Evolutionary conservation across 2,329 filamentous ascomycete species (phyloP), one percentile per base, ranked within the genome.

Genomic region (Proliferodiscus dingleyae): DNA sequence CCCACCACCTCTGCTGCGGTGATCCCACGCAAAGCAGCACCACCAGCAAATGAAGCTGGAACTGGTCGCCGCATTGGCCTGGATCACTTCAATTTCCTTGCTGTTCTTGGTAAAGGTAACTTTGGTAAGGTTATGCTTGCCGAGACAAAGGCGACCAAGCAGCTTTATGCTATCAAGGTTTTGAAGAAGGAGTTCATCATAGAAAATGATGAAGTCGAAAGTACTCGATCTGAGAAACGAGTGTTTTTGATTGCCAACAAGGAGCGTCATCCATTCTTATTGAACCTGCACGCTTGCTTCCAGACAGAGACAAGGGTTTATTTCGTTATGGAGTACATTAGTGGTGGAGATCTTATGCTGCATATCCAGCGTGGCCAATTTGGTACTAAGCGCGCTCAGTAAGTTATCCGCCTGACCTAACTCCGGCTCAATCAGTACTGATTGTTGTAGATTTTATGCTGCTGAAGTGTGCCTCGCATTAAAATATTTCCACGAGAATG

Each of bases 171-270:
- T 46, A 98, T 98, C 68, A 98, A 98, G 70, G 93, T 98, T 29
- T 72, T 98, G 58, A 98, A 98, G 78, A 98, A 98, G 72, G 93
- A 98, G 67, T 98, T 98, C 66, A 98, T 98, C 64, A 98, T 98
- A 52, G 94, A 98, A 66, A 95, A 98, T 55, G 93, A 98, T 63
- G 93, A 98, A 71, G 93, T 98, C 6, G 93, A 98, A 68, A 97
- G 91, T 68, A 96, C 89, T 33, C 82, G 91, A 54, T 98, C 93
- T 0, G 93, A 98, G 69, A 98, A 98, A 78, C 80, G 93, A 53
- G 94, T 98, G 13, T 95, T 97, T 71, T 67, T 98, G 65, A 86
- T 98, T 64, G 93, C 93, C 26, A 98, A 98, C 72, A 89, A 95
- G 66, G 93, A 97, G 65, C 83, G 88, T 11, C 93, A 98, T 64